A percentile compares a stretch with the other conserved stretches of the same genome.
These are phyloP conservation scores for Colletotrichum endophyticum DNA, from an alignment of 2,329 filamentous ascomycete species.

Conservation along the genomic window DNA sequence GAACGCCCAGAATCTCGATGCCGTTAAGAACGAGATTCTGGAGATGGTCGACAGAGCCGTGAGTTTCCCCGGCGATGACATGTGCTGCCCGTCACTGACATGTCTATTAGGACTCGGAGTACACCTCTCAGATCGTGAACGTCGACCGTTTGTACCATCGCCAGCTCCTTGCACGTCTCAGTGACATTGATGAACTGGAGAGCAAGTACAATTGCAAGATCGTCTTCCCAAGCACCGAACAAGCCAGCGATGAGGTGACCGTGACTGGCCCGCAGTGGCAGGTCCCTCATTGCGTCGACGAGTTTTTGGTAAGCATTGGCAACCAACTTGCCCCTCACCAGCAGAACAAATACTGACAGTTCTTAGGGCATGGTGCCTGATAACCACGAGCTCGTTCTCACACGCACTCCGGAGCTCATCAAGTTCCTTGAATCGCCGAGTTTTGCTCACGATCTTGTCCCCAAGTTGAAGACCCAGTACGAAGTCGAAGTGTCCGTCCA, in stretches of 20 bases:
- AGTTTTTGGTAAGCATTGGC: slow-evolving; percentile 71
- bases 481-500: slow-evolving; percentile 86
- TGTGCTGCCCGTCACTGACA: not conserved
- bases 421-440: slow-evolving; percentile 83
- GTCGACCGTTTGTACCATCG: slow-evolving; percentile 96
- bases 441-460: slow-evolving; percentile 79
- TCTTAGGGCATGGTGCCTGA: slow-evolving; percentile 91
- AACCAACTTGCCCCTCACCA: not conserved
- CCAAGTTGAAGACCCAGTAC: slow-evolving; percentile 88
- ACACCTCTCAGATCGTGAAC: slow-evolving; percentile 90
- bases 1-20: slow-evolving; percentile 94
- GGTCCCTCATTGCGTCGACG: slow-evolving; percentile 94
- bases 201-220: slow-evolving; percentile 99
- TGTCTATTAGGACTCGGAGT: slow-evolving; percentile 79
- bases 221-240: slow-evolving; percentile 95
- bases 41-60: slow-evolving; percentile 98
- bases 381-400: slow-evolving; percentile 88
- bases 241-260: slow-evolving; percentile 94
- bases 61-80: slow-evolving; percentile 41
- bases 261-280: slow-evolving; percentile 98
- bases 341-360: not conserved
- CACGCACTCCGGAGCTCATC: slow-evolving; percentile 75
- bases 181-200: slow-evolving; percentile 91
- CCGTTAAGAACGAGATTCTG: slow-evolving; percentile 98
- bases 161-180: slow-evolving; percentile 85